These are phyloP conservation scores for Rutstroemia sydowiana DNA, from an alignment of 2,329 filamentous ascomycete species.

Conservation along the genomic window DNA sequence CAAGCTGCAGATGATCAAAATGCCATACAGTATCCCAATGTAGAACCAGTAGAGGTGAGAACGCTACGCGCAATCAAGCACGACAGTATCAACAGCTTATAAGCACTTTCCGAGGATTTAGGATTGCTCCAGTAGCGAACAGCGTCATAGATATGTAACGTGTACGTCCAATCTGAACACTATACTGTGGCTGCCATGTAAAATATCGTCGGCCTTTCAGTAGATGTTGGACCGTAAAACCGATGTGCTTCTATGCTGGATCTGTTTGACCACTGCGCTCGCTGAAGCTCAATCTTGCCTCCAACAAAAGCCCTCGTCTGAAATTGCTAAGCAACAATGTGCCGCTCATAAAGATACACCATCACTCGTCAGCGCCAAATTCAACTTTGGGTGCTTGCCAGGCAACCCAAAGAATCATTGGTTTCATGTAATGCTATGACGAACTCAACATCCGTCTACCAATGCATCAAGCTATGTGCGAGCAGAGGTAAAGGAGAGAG, in stretches of 20 bases:
- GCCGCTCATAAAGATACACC: constrained; percentile 12
- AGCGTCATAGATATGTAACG: no score
- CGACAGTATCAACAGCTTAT: no score
- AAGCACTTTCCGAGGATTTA: no score
- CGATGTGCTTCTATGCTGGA: constrained; percentile 29
- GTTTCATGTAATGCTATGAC: constrained; percentile 43
- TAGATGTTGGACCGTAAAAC: no score
- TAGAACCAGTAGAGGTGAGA: no score
- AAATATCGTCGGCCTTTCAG: no score
- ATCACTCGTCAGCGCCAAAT: constrained; percentile 30
- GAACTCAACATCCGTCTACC: constrained; percentile 49
- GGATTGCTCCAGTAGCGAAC: no score
- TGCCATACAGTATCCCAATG: no score
- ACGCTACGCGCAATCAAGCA: no score
- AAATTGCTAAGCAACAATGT: constrained; percentile 3
- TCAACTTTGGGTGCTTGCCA: constrained; percentile 43
- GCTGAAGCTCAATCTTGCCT: constrained; percentile 35
- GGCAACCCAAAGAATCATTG: constrained; percentile 38
- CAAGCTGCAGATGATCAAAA: not conserved
- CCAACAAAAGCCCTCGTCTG: constrained; percentile 10
- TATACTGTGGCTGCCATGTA: no score
- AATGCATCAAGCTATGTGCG: constrained; percentile 28
- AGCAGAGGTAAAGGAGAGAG: constrained; percentile 34
- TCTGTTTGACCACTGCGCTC: constrained; percentile 43
- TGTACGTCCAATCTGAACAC: no score